Base-by-base conservation (phyloP, 352 stramenopile species). In the Phytopythium helicoides region DNA sequence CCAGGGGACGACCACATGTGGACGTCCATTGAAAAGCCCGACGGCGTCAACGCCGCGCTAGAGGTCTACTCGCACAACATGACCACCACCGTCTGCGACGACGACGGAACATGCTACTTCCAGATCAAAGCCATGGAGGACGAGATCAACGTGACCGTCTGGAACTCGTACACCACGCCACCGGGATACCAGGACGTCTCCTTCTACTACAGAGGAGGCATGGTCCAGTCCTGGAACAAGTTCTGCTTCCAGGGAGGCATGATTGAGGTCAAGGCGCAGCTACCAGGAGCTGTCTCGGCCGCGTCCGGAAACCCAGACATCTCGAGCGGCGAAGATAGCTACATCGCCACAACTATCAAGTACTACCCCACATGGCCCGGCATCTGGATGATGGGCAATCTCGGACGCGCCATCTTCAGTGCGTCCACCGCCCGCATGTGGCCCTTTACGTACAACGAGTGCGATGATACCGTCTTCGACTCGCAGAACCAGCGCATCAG, bases 341-440 rank as follows among this genome's bases (percentile, higher is more conserved):
- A 53, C 15, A 58, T 73, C 1, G 19, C n/a, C 1, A 59, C 56
- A 10, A 60, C 33, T 2, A 47, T 33, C 5, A 50, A 57, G n/a
- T 50, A 39, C 42, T 49, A 49, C 26, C 42, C 71, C 22, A 82
- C 71, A 6, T 98, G 90, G 90, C 92, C 93, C 5, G 94, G 90
- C n/a, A 83, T 98, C 52, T 98, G 94, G 94, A 73, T 98, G 48
- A 62, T 98, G 34, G 94, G 94, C 11, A 97, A 97, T 73, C 70
- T 98, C 14, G 92, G 89, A 11, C 59, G 94, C 34, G 87, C 92
- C 4, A 97, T 95, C 28, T 33, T 33, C 28, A 33, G 28, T 9
- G 28, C 28, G 5, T 33, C 28, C 5, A 33, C 28, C 5, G 92
- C 94, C 53, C 89, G 91, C 53, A 86, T 97, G 52, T 98, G 94